A percentile compares a stretch with the other conserved stretches of the same genome.
These are phyloP conservation scores for Aureobasidium mangrovei DNA, from an alignment of 2,329 filamentous ascomycete species.

Conservation along the genomic window DNA sequence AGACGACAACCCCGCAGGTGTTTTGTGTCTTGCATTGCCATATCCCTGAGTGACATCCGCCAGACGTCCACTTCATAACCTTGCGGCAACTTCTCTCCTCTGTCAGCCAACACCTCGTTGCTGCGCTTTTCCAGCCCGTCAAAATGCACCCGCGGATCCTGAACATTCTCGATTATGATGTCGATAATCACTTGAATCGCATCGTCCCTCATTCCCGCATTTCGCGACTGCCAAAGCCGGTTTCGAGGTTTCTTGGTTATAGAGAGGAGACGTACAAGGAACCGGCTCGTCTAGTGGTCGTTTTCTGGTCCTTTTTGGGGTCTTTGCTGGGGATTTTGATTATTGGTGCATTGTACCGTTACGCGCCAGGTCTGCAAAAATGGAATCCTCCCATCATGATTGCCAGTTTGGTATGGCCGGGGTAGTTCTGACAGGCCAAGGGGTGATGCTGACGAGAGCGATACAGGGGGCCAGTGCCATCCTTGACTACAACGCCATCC, in stretches of 20 bases:
- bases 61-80: background rate
- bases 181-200: conserved; percentile 68
- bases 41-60: background rate
- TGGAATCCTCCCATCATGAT: conserved; percentile 37
- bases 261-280: conserved; percentile 30
- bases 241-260: conserved; percentile 57
- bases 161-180: conserved; percentile 51
- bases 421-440: background rate
- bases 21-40: background rate
- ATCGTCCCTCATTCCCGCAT: conserved; percentile 59
- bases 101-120: background rate
- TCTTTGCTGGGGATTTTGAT: conserved; percentile 37
- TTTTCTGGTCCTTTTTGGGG: conserved; percentile 35
- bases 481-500: conserved; percentile 40
- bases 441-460: background rate
- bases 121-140: background rate
- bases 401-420: conserved; percentile 31
- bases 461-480: conserved; percentile 39
- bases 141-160: conserved; percentile 10
- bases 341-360: conserved; percentile 34
- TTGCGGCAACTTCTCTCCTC: background rate
- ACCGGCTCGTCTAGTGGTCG: conserved; percentile 34
- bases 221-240: conserved; percentile 51
- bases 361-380: conserved; percentile 28
- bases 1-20: conserved; percentile 2